Conservation (phyloP, 768 basidiomycete genomes). For the Kwoniella europaea region DNA sequence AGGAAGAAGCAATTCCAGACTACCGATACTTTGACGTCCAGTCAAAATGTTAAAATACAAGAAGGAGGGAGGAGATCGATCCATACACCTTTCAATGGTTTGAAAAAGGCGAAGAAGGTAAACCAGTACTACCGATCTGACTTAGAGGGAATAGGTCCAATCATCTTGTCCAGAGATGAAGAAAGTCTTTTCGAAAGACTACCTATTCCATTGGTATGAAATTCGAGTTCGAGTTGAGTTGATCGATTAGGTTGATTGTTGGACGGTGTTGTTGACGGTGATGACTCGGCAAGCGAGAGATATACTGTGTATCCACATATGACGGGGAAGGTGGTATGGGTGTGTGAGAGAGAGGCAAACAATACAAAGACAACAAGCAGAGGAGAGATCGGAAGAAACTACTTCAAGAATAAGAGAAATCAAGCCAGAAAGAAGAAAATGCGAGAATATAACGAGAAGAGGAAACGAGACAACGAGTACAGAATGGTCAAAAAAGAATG, state of each 20-base stretch:
- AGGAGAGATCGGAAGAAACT: too few relatives aligned
- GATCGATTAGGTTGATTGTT: not conserved
- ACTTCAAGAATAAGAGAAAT: too few relatives aligned
- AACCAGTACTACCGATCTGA: conserved; percentile 2
- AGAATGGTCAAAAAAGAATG: not conserved
- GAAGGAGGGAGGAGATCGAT: not conserved
- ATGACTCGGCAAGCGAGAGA: not conserved
- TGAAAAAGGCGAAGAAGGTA: conserved; percentile 6
- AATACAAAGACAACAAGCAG: not conserved
- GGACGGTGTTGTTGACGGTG: not conserved
- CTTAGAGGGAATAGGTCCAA: not conserved
- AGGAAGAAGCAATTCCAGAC: conserved; percentile 26
- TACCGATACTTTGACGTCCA: conserved; percentile 4
- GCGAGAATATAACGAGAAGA: not conserved
- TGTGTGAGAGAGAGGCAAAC: not conserved
- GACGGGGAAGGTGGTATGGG: not conserved
- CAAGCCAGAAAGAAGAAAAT: not conserved
- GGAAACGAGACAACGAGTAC: not conserved
- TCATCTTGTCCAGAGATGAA: conserved; percentile 6
- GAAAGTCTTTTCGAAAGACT: conserved; percentile 12
- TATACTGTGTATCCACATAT: not conserved
- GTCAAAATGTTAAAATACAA: not conserved
- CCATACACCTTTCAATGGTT: conserved; percentile 5
- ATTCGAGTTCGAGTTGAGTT: not conserved
- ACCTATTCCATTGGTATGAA: not conserved